Evolutionary conservation across 768 basidiomycete species (phyloP), one percentile per base, ranked within the genome.

Genomic region (Suillus placidus): DNA sequence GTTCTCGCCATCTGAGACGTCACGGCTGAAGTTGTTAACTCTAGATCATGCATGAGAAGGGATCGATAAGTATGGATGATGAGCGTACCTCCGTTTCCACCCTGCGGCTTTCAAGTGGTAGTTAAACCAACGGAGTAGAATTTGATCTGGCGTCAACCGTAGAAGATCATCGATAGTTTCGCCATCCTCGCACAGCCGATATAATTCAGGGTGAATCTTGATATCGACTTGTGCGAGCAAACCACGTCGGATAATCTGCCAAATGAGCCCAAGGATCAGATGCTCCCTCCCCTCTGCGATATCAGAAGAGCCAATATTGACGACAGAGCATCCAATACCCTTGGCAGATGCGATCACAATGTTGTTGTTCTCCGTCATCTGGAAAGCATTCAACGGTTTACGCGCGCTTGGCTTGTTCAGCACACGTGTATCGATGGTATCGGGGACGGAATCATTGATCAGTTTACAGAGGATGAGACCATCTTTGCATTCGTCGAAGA

Each of bases 331-430:
- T 43, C 97, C 97, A 69, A 99, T 99, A 76, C 92, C 96, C 80
- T 98, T 98, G 43, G 97, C 89, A 32, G 97, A 99, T 14, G 94
- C 92, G 79, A 99, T 97, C 74, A 99, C 97, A 74, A 99, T 97
- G 79, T 99, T 99, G 84, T 99, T 99, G 83, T 99, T 99, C 78
- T 99, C 97, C 0, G 97, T 99, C 72, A 98, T 98, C 73, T 99
- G 95, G 87, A 99, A 99, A 0, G 94, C 94, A 74, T 99, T 99
- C 56, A 99, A 84, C 0, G 92, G 87, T 79, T 95, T 97, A 45
- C 87, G 86, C 3, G 85, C 70, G 4, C 84, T 84, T 0, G 95
- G 87, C 77, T 92, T 97, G 84, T 99, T 99, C 71, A 99, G 84
- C 8, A 99, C 97, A 84, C 97, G 97, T 67, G 88, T 92, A 80